Base-by-base conservation (phyloP, 805 yeast genomes). In the Schwanniomyces pseudopolymorphus region DNA sequence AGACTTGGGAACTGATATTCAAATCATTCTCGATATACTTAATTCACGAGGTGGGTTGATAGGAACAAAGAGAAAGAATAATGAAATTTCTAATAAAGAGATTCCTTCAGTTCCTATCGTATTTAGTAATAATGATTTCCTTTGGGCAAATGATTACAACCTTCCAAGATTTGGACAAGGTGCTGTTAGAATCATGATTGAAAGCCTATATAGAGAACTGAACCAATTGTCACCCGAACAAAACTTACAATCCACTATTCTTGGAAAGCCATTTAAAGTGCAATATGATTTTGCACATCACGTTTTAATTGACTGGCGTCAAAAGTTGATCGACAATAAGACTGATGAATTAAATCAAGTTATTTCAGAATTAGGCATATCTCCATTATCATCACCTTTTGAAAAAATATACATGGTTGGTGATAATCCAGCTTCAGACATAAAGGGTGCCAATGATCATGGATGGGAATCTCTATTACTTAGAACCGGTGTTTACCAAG, bases 351-450 rank as follows among this genome's bases (percentile, higher is more conserved):
- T 17, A 9, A 49, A 52, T 3, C 72, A 71, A 45, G 52, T 61
- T 16, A 54, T 71, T 14, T 87, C 87, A 0, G 59, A 57, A 17
- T 63, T 83, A 45, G 77, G 79, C 24, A 55, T 53, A n/a, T 53
- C 74, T 2, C 71, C 72, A 1, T 43, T 22, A 14, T 47, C 50
- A 16, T 53, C 66, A 38, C 72, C 72, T 5, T 68, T 86, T 55
- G 69, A 72, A 31, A 66, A 77, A n/a, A 85, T 94, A 1, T 91
- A 77, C 67, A 94, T 94, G 99, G 89, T 94, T 28, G 99, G 99
- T 24, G 99, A 94, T 67, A 94, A 94, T 64, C 98, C 97, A 3
- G 94, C 85, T 24, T 81, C 90, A 42, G 99, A 94, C 62, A 94
- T 94, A 44, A 76, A 77, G 46, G 99, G 99, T 0, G 99, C 96